Evolutionary conservation across 352 stramenopile genomes (phyloP), one percentile per base, ranked within the genome.

Genomic region (Globisporangium orthogonon): DNA sequence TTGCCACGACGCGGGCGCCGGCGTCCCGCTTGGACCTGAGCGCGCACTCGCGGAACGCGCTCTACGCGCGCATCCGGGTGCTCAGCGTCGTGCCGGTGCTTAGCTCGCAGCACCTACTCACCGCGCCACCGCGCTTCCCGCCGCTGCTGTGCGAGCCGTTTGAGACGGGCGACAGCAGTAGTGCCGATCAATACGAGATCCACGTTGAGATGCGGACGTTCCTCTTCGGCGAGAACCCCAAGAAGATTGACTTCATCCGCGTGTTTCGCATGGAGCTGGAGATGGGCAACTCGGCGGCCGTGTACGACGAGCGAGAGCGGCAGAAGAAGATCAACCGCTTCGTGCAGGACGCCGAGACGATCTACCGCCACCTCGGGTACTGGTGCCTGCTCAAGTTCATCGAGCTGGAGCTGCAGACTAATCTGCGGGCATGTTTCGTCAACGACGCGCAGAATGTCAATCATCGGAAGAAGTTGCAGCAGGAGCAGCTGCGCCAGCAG

Each of bases 301-400:
- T 84, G 10, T 85, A 87, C 56, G 81, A 95, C 60, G 83, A 91
- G 18, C 68, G 69, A 7, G 87, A 86, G 53, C 85, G 82, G 31
- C 81, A 91, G 57, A 76, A 86, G 28, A 83, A 83, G 23, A 69
- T 89, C 9, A 86, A 88, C 29, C 60, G 70, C 7, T 91, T 95
- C 53, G 78, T 91, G 15, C 63, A 73, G 10, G 81, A 90, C 50
- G 81, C 85, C 6, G 71, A 88, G 60, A 59, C 63, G 0, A 73
- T 93, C 5, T 77, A 86, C 37, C 14, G 67, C 37, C 78, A 91
- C 41, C 58, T 95, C 3, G 85, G 85, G 0, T 52, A 76, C 29
- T 95, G 83, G 83, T 95, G 85, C 60, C 53, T 95, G 35, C 71
- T 87, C 65, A 91, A 92, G 50, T 90, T 79, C 60, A 66, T 93